Conservation (phyloP, 2,329 filamentous ascomycete species). For the Piedraia hortae region DNA sequence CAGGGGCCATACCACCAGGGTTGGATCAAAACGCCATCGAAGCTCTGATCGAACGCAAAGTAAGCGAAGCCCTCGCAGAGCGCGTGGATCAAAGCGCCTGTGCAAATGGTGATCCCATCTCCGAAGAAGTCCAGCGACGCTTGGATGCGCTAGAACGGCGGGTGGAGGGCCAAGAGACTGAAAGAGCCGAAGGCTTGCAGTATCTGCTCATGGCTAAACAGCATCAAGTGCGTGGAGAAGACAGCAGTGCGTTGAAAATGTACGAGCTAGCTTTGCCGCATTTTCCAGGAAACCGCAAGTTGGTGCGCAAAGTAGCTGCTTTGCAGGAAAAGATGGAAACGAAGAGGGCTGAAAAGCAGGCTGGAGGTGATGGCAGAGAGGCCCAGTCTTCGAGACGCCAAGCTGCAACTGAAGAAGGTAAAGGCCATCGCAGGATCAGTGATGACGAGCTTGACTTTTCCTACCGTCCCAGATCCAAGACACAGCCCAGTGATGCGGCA, state of each 20-base stretch:
- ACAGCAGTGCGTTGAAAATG: slow-evolving; percentile 51
- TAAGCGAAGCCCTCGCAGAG: slow-evolving; percentile 68
- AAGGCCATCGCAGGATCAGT: slow-evolving; percentile 16
- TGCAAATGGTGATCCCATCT: slow-evolving; percentile 19
- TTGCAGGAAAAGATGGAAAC: slow-evolving; percentile 24
- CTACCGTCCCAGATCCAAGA: slow-evolving; percentile 15
- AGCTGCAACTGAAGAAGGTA: slow-evolving; percentile 12
- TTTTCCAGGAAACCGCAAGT: slow-evolving; percentile 64
- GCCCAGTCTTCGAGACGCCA: slow-evolving; percentile 1
- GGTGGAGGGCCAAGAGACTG: slow-evolving; percentile 44
- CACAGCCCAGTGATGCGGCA: slow-evolving; percentile 2
- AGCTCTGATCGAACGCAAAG: slow-evolving; percentile 73
- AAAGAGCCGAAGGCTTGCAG: slow-evolving; percentile 59
- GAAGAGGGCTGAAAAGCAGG: slow-evolving; percentile 13
- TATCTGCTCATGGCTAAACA: slow-evolving; percentile 78
- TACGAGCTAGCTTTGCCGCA: slow-evolving; percentile 62
- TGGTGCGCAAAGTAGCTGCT: slow-evolving; percentile 27
- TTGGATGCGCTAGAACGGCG: slow-evolving; percentile 64
- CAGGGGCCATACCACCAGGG: slow-evolving; percentile 7
- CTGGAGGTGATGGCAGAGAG: not conserved
- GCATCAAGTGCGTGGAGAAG: slow-evolving; percentile 59
- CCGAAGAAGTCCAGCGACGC: slow-evolving; percentile 51
- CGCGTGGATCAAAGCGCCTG: slow-evolving; percentile 21
- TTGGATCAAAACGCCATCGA: slow-evolving; percentile 46
- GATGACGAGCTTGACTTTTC: slow-evolving; percentile 13